Evolutionary conservation across 805 yeast genomes (phyloP).

Genomic region (Pichia nanzhaoensis): DNA sequence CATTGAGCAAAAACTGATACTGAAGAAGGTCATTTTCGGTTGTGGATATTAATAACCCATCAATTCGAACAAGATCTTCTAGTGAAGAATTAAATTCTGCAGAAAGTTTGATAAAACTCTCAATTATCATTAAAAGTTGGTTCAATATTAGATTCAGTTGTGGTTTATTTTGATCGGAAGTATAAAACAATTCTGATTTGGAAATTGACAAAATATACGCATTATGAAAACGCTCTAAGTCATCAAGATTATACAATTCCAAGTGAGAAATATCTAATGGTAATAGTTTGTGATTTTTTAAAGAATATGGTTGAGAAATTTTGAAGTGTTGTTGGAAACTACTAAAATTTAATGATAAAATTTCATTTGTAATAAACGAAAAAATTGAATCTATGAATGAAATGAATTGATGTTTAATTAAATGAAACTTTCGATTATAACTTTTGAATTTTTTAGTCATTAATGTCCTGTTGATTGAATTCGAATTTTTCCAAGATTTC

Average conservation of each 20-base stretch:
- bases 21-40: conserved; percentile 20
- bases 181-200: conserved; percentile 20
- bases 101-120: conserved; percentile 34
- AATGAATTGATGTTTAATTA: conserved; percentile 34
- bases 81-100: conserved; percentile 22
- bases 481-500: conserved; percentile 38
- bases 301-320: neutral
- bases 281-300: conserved; percentile 4
- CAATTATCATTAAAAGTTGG: conserved; percentile 23
- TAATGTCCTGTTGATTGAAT: conserved; percentile 17
- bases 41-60: neutral
- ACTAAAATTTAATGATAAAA: conserved; percentile 36
- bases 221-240: conserved; percentile 34
- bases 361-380: conserved; percentile 38
- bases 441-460: conserved; percentile 1
- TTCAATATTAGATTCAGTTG: conserved; percentile 4
- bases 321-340: conserved; percentile 23
- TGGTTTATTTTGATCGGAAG: neutral
- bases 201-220: conserved; percentile 32
- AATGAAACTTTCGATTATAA: conserved; percentile 26
- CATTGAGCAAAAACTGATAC: conserved; percentile 18
- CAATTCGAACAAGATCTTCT: conserved; percentile 11
- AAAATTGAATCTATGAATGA: conserved; percentile 37
- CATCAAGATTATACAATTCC: conserved; percentile 39
- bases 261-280: conserved; percentile 19